Evolutionary conservation across 805 yeast genomes (phyloP), one percentile per base, ranked within the genome.

Genomic region (Candida endomychidarum): DNA sequence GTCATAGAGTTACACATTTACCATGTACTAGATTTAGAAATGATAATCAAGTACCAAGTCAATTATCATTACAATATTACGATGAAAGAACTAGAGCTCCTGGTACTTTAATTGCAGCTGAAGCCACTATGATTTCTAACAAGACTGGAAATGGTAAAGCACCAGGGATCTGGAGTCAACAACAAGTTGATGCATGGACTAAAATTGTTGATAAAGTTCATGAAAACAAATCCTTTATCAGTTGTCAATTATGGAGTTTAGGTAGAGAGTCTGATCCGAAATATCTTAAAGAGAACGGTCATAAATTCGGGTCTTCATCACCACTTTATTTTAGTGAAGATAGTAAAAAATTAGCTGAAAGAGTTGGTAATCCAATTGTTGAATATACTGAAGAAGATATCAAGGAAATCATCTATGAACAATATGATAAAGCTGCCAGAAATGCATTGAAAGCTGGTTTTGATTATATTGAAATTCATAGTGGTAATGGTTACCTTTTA

Each of bases 181-280:
- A 61, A 24, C 84, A 80, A 50, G 61, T 65, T n/a, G 51, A 48
- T 14, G 70, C 67, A 4, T 79, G 83, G 81, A 65, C 63, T 42
- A 59, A 63, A 45, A 65, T 77, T 24, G 57, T 58, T 17, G 72
- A 70, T 18, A 66, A 61, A 11, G 69, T 75, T 16, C 83, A 77
- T 50, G 59, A 48, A 2, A 63, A 72, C 45, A 50, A 54, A 19
- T 68, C 80, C 0, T 65, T 55, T 35, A 54, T 70, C 2, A 61
- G 74, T 37, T 53, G 69, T 19, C 85, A 80, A 58, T 45, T 81
- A 23, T 78, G 82, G 81, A 65, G 60, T 10, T 51, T 76, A 18
- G 81, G 81, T 19, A 58, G 78, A 39, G 63, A 57, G 34, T 63
- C 55, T 12, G 52, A 47, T 26, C 57, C 61, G 12, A 40, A 37